Conservation (phyloP, 768 basidiomycete species). For the Chalciporus pseudorubinellus region DNA sequence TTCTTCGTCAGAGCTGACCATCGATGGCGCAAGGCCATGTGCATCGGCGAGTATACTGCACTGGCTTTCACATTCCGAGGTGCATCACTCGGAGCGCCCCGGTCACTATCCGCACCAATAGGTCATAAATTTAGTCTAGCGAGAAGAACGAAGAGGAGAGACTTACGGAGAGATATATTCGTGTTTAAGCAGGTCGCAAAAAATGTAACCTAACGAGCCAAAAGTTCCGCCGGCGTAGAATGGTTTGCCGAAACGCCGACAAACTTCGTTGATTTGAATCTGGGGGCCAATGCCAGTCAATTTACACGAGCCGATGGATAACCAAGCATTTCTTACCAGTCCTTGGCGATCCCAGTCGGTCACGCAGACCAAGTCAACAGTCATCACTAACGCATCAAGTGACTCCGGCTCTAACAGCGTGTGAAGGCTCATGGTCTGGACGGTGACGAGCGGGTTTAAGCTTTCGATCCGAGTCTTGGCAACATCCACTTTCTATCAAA, state of each 20-base stretch:
- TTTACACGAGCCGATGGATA: neutral
- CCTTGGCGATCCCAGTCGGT: constrained; percentile 73
- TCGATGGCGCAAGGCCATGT: constrained; percentile 59
- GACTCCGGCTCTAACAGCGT: constrained; percentile 47
- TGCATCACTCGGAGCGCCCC: constrained; percentile 55
- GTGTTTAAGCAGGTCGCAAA: constrained; percentile 87
- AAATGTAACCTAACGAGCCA: constrained; percentile 90
- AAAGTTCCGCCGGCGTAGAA: constrained; percentile 94
- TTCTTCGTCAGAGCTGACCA: constrained; percentile 71
- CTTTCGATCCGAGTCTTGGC: constrained; percentile 83
- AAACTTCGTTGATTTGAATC: constrained; percentile 78
- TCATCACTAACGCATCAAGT: constrained; percentile 57
- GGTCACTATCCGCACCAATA: constrained; percentile 46
- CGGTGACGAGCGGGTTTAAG: constrained; percentile 87
- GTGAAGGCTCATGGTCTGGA: constrained; percentile 62
- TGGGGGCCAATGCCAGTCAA: constrained; percentile 32
- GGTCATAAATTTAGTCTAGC: constrained; percentile 10
- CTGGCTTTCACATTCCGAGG: constrained; percentile 59
- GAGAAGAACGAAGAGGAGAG: neutral
- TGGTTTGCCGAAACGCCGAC: constrained; percentile 68
- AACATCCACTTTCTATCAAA: constrained; percentile 73
- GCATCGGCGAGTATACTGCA: constrained; percentile 63
- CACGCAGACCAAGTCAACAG: constrained; percentile 82
- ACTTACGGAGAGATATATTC: constrained; percentile 84
- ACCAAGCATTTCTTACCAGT: constrained; percentile 52